These are phyloP conservation scores for Hericium rajendrae DNA, from an alignment of 768 basidiomycete genomes.

Conservation along the genomic window DNA sequence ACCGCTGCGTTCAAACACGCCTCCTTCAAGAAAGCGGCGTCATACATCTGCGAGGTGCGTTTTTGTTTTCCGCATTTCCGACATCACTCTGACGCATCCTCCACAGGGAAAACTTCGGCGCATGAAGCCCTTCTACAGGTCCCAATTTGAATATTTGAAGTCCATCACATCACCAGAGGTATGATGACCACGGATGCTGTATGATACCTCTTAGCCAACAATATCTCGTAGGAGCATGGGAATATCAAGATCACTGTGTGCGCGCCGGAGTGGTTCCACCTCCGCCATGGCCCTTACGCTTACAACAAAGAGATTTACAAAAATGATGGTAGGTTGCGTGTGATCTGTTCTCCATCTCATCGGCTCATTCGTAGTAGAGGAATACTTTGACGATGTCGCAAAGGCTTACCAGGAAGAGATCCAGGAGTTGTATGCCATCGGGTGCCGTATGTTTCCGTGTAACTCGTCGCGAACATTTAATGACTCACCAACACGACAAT, in stretches of 20 bases:
- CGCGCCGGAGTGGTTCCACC: conserved; percentile 65
- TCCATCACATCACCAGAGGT: conserved; percentile 46
- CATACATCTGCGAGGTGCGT: conserved; percentile 17
- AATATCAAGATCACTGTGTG: conserved; percentile 65
- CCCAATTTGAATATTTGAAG: conserved; percentile 56
- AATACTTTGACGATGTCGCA: conserved; percentile 41
- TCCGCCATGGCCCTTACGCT: conserved; percentile 54
- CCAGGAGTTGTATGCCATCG: conserved; percentile 33
- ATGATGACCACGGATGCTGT: conserved; percentile 1
- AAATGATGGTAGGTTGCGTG: conserved; percentile 36
- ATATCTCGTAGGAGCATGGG: conserved; percentile 41
- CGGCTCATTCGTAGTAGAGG: conserved; percentile 17
- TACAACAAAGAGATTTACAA: conserved; percentile 52
- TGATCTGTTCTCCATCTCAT: not conserved
- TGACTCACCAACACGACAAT: not conserved
- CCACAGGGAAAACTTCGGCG: conserved; percentile 48
- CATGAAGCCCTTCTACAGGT: conserved; percentile 49
- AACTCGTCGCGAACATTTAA: not conserved
- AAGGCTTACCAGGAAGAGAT: conserved; percentile 37
- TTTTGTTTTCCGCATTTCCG: not conserved
- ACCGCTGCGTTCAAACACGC: conserved; percentile 23
- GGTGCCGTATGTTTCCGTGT: conserved; percentile 19
- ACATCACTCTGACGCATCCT: conserved; percentile 14
- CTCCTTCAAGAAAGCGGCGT: conserved; percentile 23
- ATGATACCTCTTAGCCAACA: not conserved